Evolutionary conservation across 495 filamentous ascomycete species (phyloP).

Genomic region (Bacidia gigantensis): DNA sequence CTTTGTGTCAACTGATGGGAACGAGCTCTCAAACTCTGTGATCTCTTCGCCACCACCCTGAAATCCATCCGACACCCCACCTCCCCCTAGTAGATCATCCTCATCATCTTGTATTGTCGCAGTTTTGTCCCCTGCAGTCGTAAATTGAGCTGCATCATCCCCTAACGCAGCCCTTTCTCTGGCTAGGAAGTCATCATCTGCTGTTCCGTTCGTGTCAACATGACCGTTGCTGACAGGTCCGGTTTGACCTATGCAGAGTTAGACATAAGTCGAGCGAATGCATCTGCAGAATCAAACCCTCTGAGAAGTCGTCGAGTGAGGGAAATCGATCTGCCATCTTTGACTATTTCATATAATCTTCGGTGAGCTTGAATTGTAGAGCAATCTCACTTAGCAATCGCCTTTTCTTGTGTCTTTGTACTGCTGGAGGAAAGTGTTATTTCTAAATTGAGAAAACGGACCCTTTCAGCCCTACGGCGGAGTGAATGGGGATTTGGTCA

Average conservation of each 20-base stretch:
- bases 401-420: no score
- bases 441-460: no score
- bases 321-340: conserved; percentile 94
- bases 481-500: background rate
- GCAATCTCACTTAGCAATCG: no score
- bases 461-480: background rate
- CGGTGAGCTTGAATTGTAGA: no score
- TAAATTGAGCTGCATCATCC: conserved; percentile 85
- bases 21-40: conserved; percentile 70
- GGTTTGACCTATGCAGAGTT: conserved; percentile 38
- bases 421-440: no score
- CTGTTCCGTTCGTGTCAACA: conserved; percentile 26
- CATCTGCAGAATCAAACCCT: conserved; percentile 38
- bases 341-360: background rate
- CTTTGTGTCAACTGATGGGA: conserved; percentile 65
- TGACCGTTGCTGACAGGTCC: conserved; percentile 29
- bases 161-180: conserved; percentile 81
- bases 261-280: conserved; percentile 18
- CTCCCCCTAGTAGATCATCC: conserved; percentile 59
- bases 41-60: conserved; percentile 36
- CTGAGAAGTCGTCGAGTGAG: conserved; percentile 89
- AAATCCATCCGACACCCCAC: conserved; percentile 24
- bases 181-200: conserved; percentile 67
- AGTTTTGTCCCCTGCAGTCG: conserved; percentile 59
- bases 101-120: conserved; percentile 44